Evolutionary conservation across 108 stramenopile species (phyloP).

Genomic region (Ochromonas danica): DNA sequence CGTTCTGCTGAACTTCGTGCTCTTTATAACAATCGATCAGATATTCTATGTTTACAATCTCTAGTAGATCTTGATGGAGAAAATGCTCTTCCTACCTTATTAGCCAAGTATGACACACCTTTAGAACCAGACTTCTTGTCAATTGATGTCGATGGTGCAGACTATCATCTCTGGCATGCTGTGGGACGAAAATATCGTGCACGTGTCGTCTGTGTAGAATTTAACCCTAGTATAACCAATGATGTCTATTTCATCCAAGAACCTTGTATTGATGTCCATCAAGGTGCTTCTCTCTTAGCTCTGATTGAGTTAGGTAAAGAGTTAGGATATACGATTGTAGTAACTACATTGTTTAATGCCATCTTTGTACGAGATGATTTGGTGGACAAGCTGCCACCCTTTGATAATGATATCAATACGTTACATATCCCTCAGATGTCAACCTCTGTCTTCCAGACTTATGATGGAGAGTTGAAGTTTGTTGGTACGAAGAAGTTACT

Average conservation of each 20-base stretch:
- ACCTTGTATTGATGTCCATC: constrained; percentile 54
- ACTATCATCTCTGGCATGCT: constrained; percentile 68
- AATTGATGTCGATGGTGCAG: constrained; percentile 75
- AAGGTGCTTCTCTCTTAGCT: constrained; percentile 68
- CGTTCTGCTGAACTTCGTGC: constrained; percentile 54
- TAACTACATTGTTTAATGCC: constrained; percentile 74
- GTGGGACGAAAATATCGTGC: constrained; percentile 51
- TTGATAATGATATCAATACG: constrained; percentile 63
- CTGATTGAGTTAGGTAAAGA: constrained; percentile 63
- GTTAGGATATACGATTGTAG: constrained; percentile 60
- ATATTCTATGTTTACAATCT: constrained; percentile 37
- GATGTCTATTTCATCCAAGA: constrained; percentile 71
- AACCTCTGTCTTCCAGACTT: constrained; percentile 72
- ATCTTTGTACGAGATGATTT: constrained; percentile 60
- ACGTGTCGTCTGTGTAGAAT: constrained; percentile 69
- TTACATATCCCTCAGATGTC: constrained; percentile 70
- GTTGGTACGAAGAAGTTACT: constrained; percentile 69
- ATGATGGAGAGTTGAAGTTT: constrained; percentile 71
- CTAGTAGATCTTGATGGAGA: not conserved
- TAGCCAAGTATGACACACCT: constrained; percentile 52
- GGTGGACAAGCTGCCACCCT: not conserved
- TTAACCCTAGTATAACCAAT: constrained; percentile 76
- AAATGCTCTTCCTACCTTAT: constrained; percentile 41
- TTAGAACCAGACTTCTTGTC: constrained; percentile 65
- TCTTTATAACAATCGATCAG: constrained; percentile 47